These are phyloP conservation scores for Xerocomus amazonicus DNA, from an alignment of 1,284 basidiomycete species.

Conservation along the genomic window DNA sequence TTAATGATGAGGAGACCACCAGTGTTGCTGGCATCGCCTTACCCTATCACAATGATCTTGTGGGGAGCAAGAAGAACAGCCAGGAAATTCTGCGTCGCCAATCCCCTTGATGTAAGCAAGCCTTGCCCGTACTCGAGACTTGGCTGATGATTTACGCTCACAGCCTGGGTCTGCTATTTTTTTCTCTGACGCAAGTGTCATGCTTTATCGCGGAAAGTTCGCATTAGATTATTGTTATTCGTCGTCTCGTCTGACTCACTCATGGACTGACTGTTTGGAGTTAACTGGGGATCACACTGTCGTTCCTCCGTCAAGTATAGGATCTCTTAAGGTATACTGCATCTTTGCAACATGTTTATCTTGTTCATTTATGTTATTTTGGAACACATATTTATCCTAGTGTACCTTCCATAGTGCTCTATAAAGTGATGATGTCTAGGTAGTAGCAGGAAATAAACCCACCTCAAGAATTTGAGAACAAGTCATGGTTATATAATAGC, in stretches of 20 bases:
- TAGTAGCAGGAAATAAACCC: no score
- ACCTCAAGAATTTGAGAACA: no score
- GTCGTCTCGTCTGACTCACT: slow-evolving; percentile 21
- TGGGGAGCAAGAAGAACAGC: slow-evolving; percentile 35
- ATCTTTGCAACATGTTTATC: slow-evolving; percentile 37
- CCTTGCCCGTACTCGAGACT: no score
- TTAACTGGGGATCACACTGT: slow-evolving; percentile 24
- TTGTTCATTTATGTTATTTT: slow-evolving; percentile 40
- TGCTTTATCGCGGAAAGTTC: slow-evolving; percentile 21
- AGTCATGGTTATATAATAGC: no score
- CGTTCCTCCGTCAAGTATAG: slow-evolving; percentile 28
- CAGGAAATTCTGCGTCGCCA: slow-evolving; percentile 32
- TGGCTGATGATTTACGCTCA: no score
- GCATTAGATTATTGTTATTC: slow-evolving; percentile 34
- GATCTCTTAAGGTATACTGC: slow-evolving; percentile 34
- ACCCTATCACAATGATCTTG: slow-evolving; percentile 30
- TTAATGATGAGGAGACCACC: slow-evolving; percentile 63
- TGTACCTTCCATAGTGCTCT: slow-evolving; percentile 28
- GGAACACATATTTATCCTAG: slow-evolving; percentile 31
- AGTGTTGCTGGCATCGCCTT: slow-evolving; percentile 43
- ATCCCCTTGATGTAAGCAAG: slow-evolving; percentile 29
- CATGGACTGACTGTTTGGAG: slow-evolving; percentile 34
- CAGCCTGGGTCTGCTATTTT: no score
- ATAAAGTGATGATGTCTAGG: slow-evolving; percentile 11
- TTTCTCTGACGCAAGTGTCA: slow-evolving; percentile 8